Conservation (phyloP, 192 early-diverging fungal species). For the Ambispora gerdemannii region DNA sequence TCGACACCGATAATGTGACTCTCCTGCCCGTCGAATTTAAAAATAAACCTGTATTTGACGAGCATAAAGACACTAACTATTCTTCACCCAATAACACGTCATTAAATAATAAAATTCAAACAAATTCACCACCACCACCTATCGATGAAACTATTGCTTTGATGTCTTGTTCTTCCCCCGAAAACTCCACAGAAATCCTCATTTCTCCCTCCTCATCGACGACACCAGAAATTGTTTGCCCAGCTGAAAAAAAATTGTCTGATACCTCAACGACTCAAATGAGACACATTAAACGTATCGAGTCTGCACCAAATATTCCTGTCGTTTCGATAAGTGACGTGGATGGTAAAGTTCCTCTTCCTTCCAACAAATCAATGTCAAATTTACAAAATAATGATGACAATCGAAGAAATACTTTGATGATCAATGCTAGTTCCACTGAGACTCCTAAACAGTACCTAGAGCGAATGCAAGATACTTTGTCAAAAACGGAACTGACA, state of each 20-base stretch:
- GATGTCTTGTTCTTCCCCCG: not conserved
- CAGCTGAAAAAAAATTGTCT: not conserved
- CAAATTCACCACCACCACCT: not conserved
- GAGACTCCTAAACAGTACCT: constrained; percentile 43
- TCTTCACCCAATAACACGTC: not conserved
- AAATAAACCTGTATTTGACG: not conserved
- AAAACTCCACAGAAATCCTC: not conserved
- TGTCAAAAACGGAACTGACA: constrained; percentile 51
- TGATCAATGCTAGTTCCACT: constrained; percentile 24
- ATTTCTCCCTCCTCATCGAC: not conserved
- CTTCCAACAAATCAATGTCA: constrained; percentile 4
- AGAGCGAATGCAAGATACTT: constrained; percentile 45
- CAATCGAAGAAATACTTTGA: not conserved
- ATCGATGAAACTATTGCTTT: not conserved
- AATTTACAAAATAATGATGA: constrained; percentile 18
- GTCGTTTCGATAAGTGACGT: not conserved
- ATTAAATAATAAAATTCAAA: not conserved
- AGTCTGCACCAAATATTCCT: constrained; percentile 17
- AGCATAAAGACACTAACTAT: not conserved
- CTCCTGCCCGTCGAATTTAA: not conserved
- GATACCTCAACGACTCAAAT: constrained; percentile 3
- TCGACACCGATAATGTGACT: constrained; percentile 16
- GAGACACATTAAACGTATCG: constrained; percentile 15
- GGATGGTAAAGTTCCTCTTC: not conserved
- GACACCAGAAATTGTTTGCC: not conserved